Percentiles rank a stretch among this genome's conserved stretches.
Conservation (phyloP, 768 basidiomycete species). For the Mycena galericulata region DNA sequence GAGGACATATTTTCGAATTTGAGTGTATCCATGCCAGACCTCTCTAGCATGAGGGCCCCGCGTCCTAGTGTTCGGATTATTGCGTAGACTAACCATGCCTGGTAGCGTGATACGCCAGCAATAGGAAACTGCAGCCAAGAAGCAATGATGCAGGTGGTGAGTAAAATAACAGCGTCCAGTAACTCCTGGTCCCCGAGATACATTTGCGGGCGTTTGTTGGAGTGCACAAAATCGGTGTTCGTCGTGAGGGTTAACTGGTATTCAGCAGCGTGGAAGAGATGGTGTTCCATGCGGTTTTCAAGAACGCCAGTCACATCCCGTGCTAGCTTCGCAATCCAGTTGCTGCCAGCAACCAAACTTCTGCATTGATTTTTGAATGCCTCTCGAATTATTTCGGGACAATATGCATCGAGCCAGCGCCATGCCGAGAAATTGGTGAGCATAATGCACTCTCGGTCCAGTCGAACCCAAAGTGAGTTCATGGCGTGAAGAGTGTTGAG, state of each 20-base stretch:
- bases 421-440: slow-evolving; percentile 11
- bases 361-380: neutral
- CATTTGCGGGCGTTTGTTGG: neutral
- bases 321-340: neutral
- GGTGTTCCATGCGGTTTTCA: neutral
- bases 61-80: no score
- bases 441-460: slow-evolving; percentile 19
- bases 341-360: no score
- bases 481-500: no score
- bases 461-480: neutral
- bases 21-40: no score
- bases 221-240: neutral
- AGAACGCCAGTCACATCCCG: neutral
- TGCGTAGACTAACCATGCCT: no score
- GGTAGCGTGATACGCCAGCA: neutral
- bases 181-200: neutral
- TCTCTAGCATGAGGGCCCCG: no score
- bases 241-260: neutral
- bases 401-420: slow-evolving; percentile 7
- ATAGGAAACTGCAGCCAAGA: neutral
- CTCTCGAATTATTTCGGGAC: no score
- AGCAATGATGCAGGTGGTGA: neutral
- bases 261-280: neutral
- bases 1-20: no score
- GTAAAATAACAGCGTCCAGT: no score